A percentile compares a stretch with the other conserved stretches of the same genome.
Conservation (phyloP, 2,329 filamentous ascomycete genomes). For the Stenocarpella maydis region DNA sequence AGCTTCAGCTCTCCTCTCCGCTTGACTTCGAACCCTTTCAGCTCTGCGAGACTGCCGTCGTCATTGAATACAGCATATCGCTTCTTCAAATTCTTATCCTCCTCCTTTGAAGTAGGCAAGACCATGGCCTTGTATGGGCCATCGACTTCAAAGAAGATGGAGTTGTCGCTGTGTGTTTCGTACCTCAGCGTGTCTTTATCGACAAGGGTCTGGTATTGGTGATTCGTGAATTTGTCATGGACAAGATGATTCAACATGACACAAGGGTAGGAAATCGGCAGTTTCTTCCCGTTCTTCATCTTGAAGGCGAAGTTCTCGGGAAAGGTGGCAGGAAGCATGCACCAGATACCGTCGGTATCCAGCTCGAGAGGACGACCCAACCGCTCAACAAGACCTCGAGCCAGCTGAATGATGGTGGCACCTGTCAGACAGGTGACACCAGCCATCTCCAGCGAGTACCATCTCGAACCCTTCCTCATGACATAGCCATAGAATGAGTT, state of each 20-base stretch:
- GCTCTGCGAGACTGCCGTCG: slow-evolving; percentile 90
- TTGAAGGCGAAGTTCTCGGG: slow-evolving; percentile 97
- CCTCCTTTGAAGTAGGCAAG: slow-evolving; percentile 95
- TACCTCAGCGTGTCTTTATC: slow-evolving; percentile 86
- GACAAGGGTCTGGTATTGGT: slow-evolving; percentile 92
- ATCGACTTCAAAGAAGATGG: slow-evolving; percentile 99
- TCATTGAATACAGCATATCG: slow-evolving; percentile 99
- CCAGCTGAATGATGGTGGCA: slow-evolving; percentile 96
- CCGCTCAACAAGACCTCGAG: slow-evolving; percentile 89
- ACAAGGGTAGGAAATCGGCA: slow-evolving; percentile 96
- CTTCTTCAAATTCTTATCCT: slow-evolving; percentile 99
- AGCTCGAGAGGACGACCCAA: slow-evolving; percentile 92
- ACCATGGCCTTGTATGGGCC: slow-evolving; percentile 98
- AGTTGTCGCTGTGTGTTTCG: slow-evolving; percentile 97
- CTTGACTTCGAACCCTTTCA: slow-evolving; percentile 98
- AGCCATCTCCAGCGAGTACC: slow-evolving; percentile 99
- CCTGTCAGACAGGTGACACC: slow-evolving; percentile 97
- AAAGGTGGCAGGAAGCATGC: slow-evolving; percentile 95
- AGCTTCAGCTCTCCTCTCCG: slow-evolving; percentile 96
- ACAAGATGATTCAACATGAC: slow-evolving; percentile 99
- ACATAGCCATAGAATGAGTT: slow-evolving; percentile 99
- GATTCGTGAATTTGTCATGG: slow-evolving; percentile 92
- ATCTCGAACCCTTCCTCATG: slow-evolving; percentile 97
- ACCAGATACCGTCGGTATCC: slow-evolving; percentile 99
- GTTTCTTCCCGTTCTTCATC: slow-evolving; percentile 93